phyloP scores from a whole-genome alignment of 176 grass and related monocot genomes.

The Dendrocalamus sinicus region DNA sequence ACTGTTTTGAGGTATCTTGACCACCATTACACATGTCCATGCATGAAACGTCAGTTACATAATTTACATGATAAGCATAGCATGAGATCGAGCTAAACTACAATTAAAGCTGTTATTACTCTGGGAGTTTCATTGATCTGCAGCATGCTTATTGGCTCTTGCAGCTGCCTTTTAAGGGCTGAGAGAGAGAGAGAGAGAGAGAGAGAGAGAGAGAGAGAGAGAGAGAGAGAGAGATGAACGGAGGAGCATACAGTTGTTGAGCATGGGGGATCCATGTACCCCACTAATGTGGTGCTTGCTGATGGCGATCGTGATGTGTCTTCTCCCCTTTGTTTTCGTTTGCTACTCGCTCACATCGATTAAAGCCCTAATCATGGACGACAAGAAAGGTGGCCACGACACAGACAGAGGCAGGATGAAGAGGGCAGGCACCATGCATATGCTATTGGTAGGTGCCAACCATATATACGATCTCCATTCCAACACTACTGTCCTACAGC shows the following conservation, averaged over 20 bases:
- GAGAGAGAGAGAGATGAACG: neutral
- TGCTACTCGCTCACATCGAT: slow-evolving; percentile 30
- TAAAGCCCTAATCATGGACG: slow-evolving; percentile 53
- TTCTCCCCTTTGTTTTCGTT: slow-evolving; percentile 47
- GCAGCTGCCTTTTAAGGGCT: neutral
- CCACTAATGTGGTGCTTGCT: slow-evolving; percentile 34
- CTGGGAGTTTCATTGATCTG: neutral
- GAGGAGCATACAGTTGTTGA: slow-evolving; percentile 16
- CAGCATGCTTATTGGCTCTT: neutral
- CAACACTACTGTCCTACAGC: neutral
- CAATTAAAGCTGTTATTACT: neutral
- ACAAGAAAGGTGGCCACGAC: slow-evolving; percentile 52
- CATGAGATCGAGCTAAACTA: neutral
- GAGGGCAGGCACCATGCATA: slow-evolving; percentile 1
- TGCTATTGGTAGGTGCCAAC: neutral
- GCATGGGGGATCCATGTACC: slow-evolving; percentile 31
- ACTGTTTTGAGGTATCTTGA: neutral
- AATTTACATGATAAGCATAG: neutral
- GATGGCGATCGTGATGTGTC: slow-evolving; percentile 59
- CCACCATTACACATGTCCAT: neutral
- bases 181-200: neutral
- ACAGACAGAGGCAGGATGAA: neutral
- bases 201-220: neutral
- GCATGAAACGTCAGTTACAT: neutral
- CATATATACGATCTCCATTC: neutral